Evolutionary conservation across 2,329 filamentous ascomycete genomes (phyloP), one percentile per base, ranked within the genome.

Genomic region (Macrophomina phaseolina): DNA sequence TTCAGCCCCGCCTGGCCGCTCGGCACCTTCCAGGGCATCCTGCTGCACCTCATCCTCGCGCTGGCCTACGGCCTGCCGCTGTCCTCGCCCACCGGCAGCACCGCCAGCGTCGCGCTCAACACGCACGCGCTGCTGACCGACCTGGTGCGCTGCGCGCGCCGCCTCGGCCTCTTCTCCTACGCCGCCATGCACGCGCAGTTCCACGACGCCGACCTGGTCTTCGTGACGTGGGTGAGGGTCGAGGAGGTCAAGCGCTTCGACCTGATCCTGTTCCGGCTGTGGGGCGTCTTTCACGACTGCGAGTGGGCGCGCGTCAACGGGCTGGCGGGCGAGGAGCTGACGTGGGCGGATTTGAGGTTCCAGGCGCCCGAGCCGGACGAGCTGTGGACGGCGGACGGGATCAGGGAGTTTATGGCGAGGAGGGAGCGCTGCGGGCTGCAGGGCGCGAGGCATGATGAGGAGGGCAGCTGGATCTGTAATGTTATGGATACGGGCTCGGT

Each of bases 191-290:
- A 60, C 9, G 12, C n/a, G 4, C 53, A 60, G 32, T 66, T 58
- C 53, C 32, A 32, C 42, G 45, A 42, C 30, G 34, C 45, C 1
- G 64, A 58, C 42, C 18, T 55, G 18, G 42, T 14, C 32, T 2
- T 51, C 32, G 45, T 58, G n/a, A 42, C 45, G 16, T 66, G 64
- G 53, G 53, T 53, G 6, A 28, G 52, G 5, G 34, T 49, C 23
- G 52, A 66, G 34, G 64, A 66, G 52, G 45, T 60, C 4, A 66
- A 66, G 64, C 32, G 64, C 32, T 60, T 66, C 45, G 53, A 30
- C 1, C 48, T 53, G 5, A 18, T 49, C 28, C 18, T 58, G 12
- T 49, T 49, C 30, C 12, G 45, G 12, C n/a, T 66, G 30, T 60
- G 52, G 42, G n/a, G 30, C 14, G 40, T 30, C 16, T 49, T 28